Evolutionary conservation across 345 rosid species (phyloP), one percentile per base, ranked within the genome.

Genomic region (Sonneratia caseolaris): DNA sequence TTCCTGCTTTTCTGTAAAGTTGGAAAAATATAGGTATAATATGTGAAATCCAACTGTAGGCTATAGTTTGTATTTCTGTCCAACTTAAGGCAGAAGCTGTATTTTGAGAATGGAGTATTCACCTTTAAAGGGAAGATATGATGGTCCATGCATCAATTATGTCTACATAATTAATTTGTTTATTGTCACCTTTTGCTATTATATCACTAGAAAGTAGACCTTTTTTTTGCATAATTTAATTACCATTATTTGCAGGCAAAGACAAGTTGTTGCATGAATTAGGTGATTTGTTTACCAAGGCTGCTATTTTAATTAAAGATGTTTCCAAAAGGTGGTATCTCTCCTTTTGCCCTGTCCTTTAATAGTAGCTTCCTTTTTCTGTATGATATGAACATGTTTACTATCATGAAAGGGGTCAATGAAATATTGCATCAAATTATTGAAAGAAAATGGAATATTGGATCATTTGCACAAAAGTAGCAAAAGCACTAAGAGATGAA

Each of bases 11-110:
- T 32, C 45, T 67, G 45, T 42, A 40, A 67, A 40, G 49, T 67
- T 67, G 51, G 51, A 1, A 48, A 19, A 18, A 40, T 40, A 32
- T 42, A 15, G 70, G 53, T 42, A 42, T 21, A 51, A 67, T 67
- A 67, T 67, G 70, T 22, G 55, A 68, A 68, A 68, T 68, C 70
- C 55, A 62, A 12, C 70, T 68, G 43, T 67, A 38, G 24, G 49
- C 32, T 22, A 45, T 38, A 67, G 22, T 38, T 8, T 15, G 24
- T 24, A 18, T 66, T 37, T 66, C 7, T 14, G 3, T 32, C 19
- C 37, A n/a, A 40, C 68, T 40, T 18, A 65, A 37, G 40, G 59
- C 22, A 53, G 64, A 59, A 11, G 15, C 36, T 24, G 32, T 22
- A 61, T 24, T 27, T 27, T 62, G 38, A 42, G 35, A 11, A n/a